A percentile compares a stretch with the other conserved stretches of the same genome.
These are phyloP conservation scores for Annona cherimola DNA, from an alignment of 164 flowering plant species.

Conservation along the genomic window DNA sequence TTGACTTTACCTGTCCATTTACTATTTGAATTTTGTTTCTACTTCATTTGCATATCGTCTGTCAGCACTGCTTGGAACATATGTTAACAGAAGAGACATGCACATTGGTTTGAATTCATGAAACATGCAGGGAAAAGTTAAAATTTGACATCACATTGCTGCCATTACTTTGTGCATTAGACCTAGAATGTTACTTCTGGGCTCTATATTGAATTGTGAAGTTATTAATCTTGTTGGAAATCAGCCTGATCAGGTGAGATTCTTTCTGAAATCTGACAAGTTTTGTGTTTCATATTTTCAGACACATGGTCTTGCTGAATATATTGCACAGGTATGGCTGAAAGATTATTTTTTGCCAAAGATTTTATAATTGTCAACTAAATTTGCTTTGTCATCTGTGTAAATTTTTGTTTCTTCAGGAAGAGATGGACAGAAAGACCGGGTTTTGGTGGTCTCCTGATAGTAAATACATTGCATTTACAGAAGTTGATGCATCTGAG, in stretches of 20 bases:
- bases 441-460: slow-evolving; percentile 99
- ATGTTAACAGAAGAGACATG: neutral
- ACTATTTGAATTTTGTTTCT: neutral
- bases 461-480: slow-evolving; percentile 77
- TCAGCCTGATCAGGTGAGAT: neutral
- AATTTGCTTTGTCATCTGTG: slow-evolving; percentile 5
- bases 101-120: neutral
- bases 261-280: slow-evolving; percentile 7
- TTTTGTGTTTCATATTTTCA: slow-evolving; percentile 27
- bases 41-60: neutral
- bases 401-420: slow-evolving; percentile 40
- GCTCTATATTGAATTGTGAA: neutral
- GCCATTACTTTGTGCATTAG: neutral
- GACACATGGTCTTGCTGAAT: slow-evolving; percentile 93
- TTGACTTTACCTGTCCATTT: neutral
- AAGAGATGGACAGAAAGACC: slow-evolving; percentile 90
- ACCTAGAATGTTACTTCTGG: neutral
- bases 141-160: neutral
- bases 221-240: neutral
- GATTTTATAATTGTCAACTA: neutral
- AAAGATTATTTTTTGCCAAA: slow-evolving; percentile 3
- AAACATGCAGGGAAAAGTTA: too few relatives aligned
- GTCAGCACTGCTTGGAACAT: neutral
- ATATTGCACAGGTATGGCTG: slow-evolving; percentile 76
- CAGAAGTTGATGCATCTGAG: slow-evolving; percentile 78